A percentile compares a stretch with the other conserved stretches of the same genome.
These are phyloP conservation scores for Hymenochaete sp. DNA, from an alignment of 1,284 basidiomycete species.

Conservation along the genomic window DNA sequence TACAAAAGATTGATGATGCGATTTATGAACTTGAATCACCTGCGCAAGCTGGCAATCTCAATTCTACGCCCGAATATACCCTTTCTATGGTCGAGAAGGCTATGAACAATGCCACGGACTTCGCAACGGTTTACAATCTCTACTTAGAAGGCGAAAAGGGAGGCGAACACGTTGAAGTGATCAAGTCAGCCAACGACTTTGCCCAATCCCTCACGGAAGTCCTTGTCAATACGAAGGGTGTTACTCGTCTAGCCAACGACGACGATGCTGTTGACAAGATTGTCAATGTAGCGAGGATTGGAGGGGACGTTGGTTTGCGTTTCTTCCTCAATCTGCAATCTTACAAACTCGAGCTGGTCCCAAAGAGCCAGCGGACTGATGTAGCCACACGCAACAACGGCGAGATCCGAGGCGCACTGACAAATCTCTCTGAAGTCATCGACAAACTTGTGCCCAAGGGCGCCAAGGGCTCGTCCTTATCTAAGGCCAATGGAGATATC, in stretches of 20 bases:
- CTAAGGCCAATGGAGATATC: slow-evolving; percentile 85
- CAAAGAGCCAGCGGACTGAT: slow-evolving; percentile 69
- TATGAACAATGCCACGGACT: slow-evolving; percentile 88
- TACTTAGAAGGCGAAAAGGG: slow-evolving; percentile 85
- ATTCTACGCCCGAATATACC: slow-evolving; percentile 96
- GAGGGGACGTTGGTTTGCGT: slow-evolving; percentile 82
- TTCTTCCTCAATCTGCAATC: slow-evolving; percentile 96
- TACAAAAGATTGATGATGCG: slow-evolving; percentile 94
- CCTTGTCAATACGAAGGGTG: slow-evolving; percentile 88
- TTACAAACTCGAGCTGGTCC: slow-evolving; percentile 80
- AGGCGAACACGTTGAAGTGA: slow-evolving; percentile 95
- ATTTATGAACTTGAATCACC: slow-evolving; percentile 98
- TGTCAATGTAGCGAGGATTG: slow-evolving; percentile 72
- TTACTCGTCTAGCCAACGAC: slow-evolving; percentile 84
- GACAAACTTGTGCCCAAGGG: slow-evolving; percentile 85
- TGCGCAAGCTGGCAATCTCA: slow-evolving; percentile 87
- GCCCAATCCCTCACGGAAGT: slow-evolving; percentile 92
- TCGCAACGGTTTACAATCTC: slow-evolving; percentile 90
- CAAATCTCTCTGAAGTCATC: slow-evolving; percentile 80
- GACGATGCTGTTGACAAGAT: slow-evolving; percentile 92
- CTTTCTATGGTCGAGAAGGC: slow-evolving; percentile 98
- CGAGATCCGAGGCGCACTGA: slow-evolving; percentile 73
- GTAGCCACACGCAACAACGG: slow-evolving; percentile 87
- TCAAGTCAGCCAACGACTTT: slow-evolving; percentile 95
- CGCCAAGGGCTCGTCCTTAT: slow-evolving; percentile 58